These are phyloP conservation scores for Taiozyma sp. DNA, from an alignment of 1,139 yeast species.

Conservation along the genomic window DNA sequence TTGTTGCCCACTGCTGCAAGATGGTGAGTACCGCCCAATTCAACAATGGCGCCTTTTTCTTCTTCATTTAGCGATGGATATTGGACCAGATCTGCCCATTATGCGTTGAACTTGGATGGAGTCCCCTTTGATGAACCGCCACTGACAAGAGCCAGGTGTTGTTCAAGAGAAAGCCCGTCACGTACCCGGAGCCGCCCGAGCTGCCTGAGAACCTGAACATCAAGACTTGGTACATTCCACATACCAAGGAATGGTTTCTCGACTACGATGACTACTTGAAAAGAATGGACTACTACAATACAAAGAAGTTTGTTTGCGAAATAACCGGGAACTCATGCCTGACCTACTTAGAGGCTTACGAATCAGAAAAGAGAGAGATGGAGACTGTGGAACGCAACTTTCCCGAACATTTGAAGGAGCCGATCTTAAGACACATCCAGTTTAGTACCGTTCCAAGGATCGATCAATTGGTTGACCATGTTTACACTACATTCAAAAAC, in stretches of 20 bases:
- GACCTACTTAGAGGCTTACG: constrained; percentile 84
- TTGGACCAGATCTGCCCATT: not conserved
- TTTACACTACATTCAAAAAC: constrained; percentile 66
- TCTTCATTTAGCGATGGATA: not conserved
- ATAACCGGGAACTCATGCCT: constrained; percentile 91
- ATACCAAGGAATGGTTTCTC: constrained; percentile 84
- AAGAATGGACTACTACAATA: constrained; percentile 66
- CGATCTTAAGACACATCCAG: constrained; percentile 78
- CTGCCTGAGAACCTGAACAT: constrained; percentile 49
- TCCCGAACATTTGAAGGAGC: constrained; percentile 91
- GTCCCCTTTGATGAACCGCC: not conserved
- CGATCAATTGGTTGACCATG: constrained; percentile 84
- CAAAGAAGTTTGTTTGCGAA: constrained; percentile 87
- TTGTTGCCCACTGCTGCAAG: not conserved
- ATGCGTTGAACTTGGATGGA: not conserved
- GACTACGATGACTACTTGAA: constrained; percentile 70
- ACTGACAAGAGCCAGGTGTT: constrained; percentile 41
- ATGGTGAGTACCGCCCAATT: not conserved
- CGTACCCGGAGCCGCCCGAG: constrained; percentile 49
- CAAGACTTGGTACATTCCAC: constrained; percentile 73
- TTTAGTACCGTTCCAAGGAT: constrained; percentile 81
- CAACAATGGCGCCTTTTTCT: not conserved
- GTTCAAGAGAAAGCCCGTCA: constrained; percentile 68
- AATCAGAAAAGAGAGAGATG: constrained; percentile 68
- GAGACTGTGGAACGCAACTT: constrained; percentile 72